phyloP scores from a whole-genome alignment of 2,329 filamentous ascomycete species.

The Colletotrichum sp. region DNA sequence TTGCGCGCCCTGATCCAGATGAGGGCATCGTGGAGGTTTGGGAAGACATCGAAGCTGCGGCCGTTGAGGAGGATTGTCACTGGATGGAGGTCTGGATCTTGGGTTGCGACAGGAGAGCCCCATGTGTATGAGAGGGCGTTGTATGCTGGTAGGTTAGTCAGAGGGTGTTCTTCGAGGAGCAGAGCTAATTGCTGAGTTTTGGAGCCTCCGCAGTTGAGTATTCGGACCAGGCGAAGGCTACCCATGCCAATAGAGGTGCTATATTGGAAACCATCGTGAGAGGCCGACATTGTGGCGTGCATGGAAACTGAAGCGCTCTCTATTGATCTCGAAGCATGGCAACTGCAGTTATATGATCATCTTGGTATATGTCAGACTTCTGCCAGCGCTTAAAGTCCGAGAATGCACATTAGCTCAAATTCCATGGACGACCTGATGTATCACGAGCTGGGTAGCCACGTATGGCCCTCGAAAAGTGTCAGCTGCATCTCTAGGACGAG shows the following conservation, averaged over 20 bases:
- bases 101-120: not conserved
- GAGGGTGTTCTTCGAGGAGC: not conserved
- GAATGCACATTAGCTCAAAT: not conserved
- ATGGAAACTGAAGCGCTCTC: not conserved
- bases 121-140: slow-evolving; percentile 14
- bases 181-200: not conserved
- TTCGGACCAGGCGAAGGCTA: not conserved
- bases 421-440: not conserved
- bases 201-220: not conserved
- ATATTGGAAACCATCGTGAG: not conserved
- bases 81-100: not conserved
- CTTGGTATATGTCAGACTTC: not conserved
- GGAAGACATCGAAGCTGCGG: not conserved
- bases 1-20: slow-evolving; percentile 1
- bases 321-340: not conserved
- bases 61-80: not conserved
- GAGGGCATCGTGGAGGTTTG: not conserved
- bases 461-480: not conserved
- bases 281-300: not conserved
- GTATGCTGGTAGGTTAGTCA: not conserved
- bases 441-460: not conserved
- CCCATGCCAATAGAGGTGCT: not conserved
- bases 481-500: slow-evolving; percentile 1
- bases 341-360: not conserved
- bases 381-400: not conserved